phyloP scores from a whole-genome alignment of 805 yeast genomes.

The Starmerella sirachaensis region DNA sequence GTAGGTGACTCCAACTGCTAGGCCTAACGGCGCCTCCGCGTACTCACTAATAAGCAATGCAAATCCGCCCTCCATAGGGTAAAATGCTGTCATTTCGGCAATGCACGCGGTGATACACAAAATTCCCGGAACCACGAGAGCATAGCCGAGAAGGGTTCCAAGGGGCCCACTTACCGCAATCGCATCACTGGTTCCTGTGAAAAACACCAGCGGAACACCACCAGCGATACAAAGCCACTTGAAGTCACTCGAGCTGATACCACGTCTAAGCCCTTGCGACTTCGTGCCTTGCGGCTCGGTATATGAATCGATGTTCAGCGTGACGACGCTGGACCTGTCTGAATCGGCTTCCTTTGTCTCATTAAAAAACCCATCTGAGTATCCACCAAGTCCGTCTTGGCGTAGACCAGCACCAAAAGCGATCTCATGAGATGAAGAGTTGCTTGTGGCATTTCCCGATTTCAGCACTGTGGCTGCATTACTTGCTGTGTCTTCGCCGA shows the following conservation, averaged over 20 bases:
- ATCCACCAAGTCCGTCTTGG: background rate
- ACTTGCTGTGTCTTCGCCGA: too few relatives aligned
- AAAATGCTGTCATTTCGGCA: constrained; percentile 41
- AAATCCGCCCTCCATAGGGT: constrained; percentile 52
- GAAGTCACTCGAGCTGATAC: constrained; percentile 11
- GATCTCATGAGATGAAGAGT: too few relatives aligned
- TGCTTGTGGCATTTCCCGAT: too few relatives aligned
- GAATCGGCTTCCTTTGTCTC: constrained; percentile 2
- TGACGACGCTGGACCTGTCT: constrained; percentile 21
- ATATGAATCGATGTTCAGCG: constrained; percentile 23
- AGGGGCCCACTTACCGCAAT: constrained; percentile 17
- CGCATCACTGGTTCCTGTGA: constrained; percentile 9
- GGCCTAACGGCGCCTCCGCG: constrained; percentile 45
- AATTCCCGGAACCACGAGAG: constrained; percentile 8
- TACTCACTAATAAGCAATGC: constrained; percentile 48
- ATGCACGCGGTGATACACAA: constrained; percentile 16
- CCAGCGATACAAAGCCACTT: constrained; percentile 15
- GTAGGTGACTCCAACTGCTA: constrained; percentile 40
- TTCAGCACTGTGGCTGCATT: too few relatives aligned
- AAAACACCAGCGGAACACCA: constrained; percentile 10
- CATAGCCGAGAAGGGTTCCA: constrained; percentile 13
- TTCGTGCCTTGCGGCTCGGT: constrained; percentile 1
- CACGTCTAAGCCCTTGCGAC: constrained; percentile 7
- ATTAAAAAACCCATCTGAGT: constrained; percentile 6
- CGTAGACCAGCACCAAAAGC: background rate